Evolutionary conservation across 768 basidiomycete species (phyloP).

Genomic region (Steccherinum ochraceum): DNA sequence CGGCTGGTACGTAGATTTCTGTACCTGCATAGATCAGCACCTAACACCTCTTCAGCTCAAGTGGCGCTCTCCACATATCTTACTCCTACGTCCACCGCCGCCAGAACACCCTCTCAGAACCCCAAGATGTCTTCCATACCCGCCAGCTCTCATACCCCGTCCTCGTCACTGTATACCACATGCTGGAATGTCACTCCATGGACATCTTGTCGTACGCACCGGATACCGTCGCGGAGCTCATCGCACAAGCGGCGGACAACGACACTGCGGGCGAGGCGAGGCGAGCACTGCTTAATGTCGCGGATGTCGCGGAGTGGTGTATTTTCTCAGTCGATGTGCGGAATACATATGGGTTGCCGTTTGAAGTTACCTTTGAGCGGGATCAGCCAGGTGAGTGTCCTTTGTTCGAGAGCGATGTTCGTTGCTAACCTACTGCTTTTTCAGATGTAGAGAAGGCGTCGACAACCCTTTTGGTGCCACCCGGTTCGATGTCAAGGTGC

Average conservation of each 20-base stretch:
- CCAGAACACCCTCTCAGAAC: conserved; percentile 21
- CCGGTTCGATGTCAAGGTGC: conserved; percentile 81
- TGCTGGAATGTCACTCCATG: conserved; percentile 84
- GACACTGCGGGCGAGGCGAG: conserved; percentile 19
- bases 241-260: background rate
- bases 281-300: conserved; percentile 30
- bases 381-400: conserved; percentile 49
- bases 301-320: conserved; percentile 67
- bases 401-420: background rate
- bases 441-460: conserved; percentile 29
- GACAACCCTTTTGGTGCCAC: conserved; percentile 63
- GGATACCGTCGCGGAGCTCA: conserved; percentile 10
- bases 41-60: conserved; percentile 43
- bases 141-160: conserved; percentile 87
- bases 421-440: background rate
- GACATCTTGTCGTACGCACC: conserved; percentile 65
- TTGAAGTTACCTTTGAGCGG: conserved; percentile 78
- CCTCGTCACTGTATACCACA: conserved; percentile 91
- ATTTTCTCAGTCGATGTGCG: conserved; percentile 86
- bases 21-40: background rate
- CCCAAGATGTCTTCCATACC: conserved; percentile 63
- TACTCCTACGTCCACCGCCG: conserved; percentile 66
- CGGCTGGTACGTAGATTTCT: conserved; percentile 65
- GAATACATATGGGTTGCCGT: conserved; percentile 87
- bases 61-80: conserved; percentile 74